Percentiles rank a stretch among this genome's conserved stretches.
Conservation (phyloP, 495 filamentous ascomycete genomes). For the Tirmania nivea region DNA sequence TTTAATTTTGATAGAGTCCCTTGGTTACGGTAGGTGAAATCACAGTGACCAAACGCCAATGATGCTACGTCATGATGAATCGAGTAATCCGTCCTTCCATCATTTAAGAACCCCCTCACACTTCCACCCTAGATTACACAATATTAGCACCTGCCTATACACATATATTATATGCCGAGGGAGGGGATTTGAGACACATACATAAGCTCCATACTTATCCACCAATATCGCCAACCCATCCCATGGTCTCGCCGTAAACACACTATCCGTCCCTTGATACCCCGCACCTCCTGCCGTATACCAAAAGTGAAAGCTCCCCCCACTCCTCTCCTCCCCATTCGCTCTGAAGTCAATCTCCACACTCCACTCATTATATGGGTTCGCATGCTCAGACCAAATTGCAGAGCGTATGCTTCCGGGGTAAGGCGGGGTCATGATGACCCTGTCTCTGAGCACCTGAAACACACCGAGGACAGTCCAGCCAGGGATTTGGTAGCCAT, state of each 20-base stretch:
- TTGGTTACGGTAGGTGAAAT: constrained; percentile 75
- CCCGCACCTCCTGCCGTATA: constrained; percentile 34
- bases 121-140: constrained; percentile 38
- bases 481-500: constrained; percentile 33
- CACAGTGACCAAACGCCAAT: constrained; percentile 83
- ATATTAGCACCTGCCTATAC: not conserved
- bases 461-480: constrained; percentile 47
- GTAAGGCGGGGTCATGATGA: constrained; percentile 74
- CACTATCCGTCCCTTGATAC: constrained; percentile 6
- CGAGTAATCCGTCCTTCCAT: constrained; percentile 64
- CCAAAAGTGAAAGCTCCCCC: constrained; percentile 88
- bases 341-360: constrained; percentile 73
- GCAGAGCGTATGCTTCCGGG: constrained; percentile 72
- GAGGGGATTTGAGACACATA: constrained; percentile 4
- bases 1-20: constrained; percentile 60
- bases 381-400: constrained; percentile 50
- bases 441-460: constrained; percentile 73
- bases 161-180: not conserved
- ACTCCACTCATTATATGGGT: constrained; percentile 46
- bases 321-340: constrained; percentile 61
- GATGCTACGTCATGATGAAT: constrained; percentile 56
- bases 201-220: constrained; percentile 59
- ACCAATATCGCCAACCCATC: constrained; percentile 74
- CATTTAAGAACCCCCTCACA: constrained; percentile 81
- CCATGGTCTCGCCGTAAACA: constrained; percentile 16